Base-by-base conservation (phyloP, 352 stramenopile species). In the Pythium rhizo-oryzae region DNA sequence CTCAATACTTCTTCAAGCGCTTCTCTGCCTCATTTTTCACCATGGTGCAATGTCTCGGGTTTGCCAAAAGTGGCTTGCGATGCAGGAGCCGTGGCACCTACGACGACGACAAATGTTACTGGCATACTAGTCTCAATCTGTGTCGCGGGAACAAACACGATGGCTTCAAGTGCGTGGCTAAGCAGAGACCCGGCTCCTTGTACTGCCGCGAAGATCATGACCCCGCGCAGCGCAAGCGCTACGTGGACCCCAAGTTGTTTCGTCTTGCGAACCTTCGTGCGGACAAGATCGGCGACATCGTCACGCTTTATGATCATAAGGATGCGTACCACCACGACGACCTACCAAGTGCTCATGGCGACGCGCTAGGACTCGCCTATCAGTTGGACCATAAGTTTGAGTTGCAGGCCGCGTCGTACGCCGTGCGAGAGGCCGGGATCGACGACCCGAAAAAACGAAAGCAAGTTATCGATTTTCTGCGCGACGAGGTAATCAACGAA, bases 201-300 rank as follows among this genome's bases (percentile, higher is more conserved):
- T 67, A 59, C n/a, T 67, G 61, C 55, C 43, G 49, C 30, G 41
- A 28, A 1, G 19, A 47, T 25, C 61, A 67, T 23, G 61, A 67
- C 46, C 50, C 61, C n/a, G 23, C 4, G 7, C 1, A 55, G 2
- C 1, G 12, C 18, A 3, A 58, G 25, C 21, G 4, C 8, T 35
- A 49, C 47, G 1, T 49, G 19, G 16, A 60, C 30, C 43, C 61
- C 5, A 16, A 7, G 24, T 23, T 15, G 25, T 52, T 60, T 23
- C 43, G 12, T 6, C 25, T 25, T 11, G 16, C 23, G 8, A 43
- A 52, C 21, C 21, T 53, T 16, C 21, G 39, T 39, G 12, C 4
- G 7, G 13, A 41, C 6, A 44, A 28, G 15, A 18, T 37, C 21
- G 13, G 28, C 9, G 56, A 52, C 5, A 25, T 63, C 2, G 56